Base-by-base conservation (phyloP, 2,329 filamentous ascomycete species). In the Claviceps capensis region DNA sequence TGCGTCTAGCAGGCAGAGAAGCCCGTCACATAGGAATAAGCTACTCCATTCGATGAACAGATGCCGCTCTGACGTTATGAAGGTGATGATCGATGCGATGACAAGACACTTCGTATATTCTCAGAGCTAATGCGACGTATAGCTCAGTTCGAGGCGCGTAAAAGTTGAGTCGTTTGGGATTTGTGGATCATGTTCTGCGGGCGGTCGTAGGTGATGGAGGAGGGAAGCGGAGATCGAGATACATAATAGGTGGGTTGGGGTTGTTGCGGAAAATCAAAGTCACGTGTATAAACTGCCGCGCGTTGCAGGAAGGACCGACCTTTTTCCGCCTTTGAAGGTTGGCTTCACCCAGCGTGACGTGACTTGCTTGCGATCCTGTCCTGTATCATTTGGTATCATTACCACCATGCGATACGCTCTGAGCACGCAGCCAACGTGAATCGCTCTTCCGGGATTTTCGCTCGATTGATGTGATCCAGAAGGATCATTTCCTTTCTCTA, bases 21-120 rank as follows among this genome's bases (percentile, higher is more conserved):
- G 75, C 75, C 74, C 69, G 70, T 70, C 67, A 69, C 67, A 64
- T 66, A 64, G 60, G 62, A 65, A 66, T 63, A 64, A 64, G 63
- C 63, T 66, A 67, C 69, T 71, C 69, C 73, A 76, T 76, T 65
- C 71, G 71, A 69, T 62, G 63, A 63, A 62, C 60, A 47, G 40
- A 48, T 50, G 52, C 47, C 50, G 51, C 46, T 45, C 43, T 41
- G 48, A 38, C 51, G 37, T 41, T 52, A 37, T 42, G 14, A 38
- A 48, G 34, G 48, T 41, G 45, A 19, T 34, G 22, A 17, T 46
- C 42, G 19, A 37, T 52, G 14, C 16, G 5, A 48, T 44, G 41
- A 37, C 17, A 23, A 14, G 37, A 5, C 16, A 40, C 14, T 16
- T 22, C 9, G 41, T 46, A 8, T 16, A 19, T 47, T 22, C 5